These are phyloP conservation scores for Trichosporon sp. DNA, from an alignment of 1,284 basidiomycete genomes.

Conservation along the genomic window DNA sequence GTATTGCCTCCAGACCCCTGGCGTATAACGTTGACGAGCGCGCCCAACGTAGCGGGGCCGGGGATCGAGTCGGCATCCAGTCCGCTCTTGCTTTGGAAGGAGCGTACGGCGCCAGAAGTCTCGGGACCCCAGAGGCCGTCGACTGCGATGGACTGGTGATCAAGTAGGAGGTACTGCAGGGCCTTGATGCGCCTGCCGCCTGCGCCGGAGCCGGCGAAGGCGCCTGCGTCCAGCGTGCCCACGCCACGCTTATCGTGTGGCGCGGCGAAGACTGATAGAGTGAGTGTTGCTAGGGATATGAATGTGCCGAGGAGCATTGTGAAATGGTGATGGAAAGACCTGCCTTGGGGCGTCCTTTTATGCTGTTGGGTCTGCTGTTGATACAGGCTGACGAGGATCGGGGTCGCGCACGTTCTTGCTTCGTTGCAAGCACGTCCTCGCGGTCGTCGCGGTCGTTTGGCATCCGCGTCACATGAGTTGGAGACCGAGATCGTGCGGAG, in stretches of 20 bases:
- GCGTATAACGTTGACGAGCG: not conserved
- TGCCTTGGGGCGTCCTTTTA: too few species aligned
- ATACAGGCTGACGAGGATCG: too few species aligned
- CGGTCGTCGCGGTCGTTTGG: too few species aligned
- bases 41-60: constrained; percentile 10
- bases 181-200: not conserved
- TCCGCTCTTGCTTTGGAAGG: not conserved
- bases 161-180: constrained; percentile 8
- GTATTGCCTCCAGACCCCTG: not conserved
- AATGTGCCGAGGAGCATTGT: not conserved
- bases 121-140: constrained; percentile 9
- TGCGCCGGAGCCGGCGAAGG: not conserved
- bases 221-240: not conserved
- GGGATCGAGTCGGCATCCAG: not conserved
- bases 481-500: too few species aligned
- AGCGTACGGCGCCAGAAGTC: not conserved
- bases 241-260: not conserved
- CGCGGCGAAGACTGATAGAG: not conserved
- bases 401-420: too few species aligned
- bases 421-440: too few species aligned
- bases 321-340: not conserved
- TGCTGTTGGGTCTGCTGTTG: too few species aligned
- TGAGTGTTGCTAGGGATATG: not conserved
- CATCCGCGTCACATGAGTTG: too few species aligned
- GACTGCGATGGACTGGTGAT: not conserved